Conservation (phyloP, 257 asterid species). For the Solanum virginianum region DNA sequence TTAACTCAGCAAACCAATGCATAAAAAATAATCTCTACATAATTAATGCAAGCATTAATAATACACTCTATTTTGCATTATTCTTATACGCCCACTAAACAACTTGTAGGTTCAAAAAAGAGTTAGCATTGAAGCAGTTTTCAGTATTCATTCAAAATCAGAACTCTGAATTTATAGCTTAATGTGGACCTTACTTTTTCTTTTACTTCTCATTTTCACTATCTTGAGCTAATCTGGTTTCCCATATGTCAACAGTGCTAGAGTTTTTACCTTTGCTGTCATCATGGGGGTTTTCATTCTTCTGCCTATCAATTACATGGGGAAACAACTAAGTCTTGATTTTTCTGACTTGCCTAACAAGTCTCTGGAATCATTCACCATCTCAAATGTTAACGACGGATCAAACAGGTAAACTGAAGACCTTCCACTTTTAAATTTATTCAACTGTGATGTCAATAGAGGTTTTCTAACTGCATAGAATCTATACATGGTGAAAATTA, state of each 20-base stretch:
- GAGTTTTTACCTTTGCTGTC: slow-evolving; percentile 65
- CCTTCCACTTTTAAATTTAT: background rate
- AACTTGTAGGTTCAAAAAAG: background rate
- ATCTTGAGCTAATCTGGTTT: slow-evolving; percentile 6
- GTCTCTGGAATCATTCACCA: slow-evolving; percentile 79
- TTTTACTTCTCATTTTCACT: background rate
- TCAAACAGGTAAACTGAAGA: slow-evolving; percentile 56
- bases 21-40: too few relatives aligned
- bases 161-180: background rate
- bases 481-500: background rate
- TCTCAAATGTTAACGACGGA: slow-evolving; percentile 88
- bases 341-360: slow-evolving; percentile 60
- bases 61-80: too few relatives aligned
- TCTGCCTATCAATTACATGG: slow-evolving; percentile 91
- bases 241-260: slow-evolving; percentile 38
- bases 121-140: background rate
- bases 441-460: background rate
- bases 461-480: background rate
- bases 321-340: slow-evolving; percentile 72
- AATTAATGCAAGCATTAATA: too few relatives aligned
- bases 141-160: background rate
- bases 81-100: too few relatives aligned
- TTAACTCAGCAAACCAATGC: too few relatives aligned
- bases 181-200: background rate
- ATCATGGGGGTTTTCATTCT: slow-evolving; percentile 66